Conservation (phyloP, 1,139 yeast species). For the Kluyveromyces marxianus region DNA sequence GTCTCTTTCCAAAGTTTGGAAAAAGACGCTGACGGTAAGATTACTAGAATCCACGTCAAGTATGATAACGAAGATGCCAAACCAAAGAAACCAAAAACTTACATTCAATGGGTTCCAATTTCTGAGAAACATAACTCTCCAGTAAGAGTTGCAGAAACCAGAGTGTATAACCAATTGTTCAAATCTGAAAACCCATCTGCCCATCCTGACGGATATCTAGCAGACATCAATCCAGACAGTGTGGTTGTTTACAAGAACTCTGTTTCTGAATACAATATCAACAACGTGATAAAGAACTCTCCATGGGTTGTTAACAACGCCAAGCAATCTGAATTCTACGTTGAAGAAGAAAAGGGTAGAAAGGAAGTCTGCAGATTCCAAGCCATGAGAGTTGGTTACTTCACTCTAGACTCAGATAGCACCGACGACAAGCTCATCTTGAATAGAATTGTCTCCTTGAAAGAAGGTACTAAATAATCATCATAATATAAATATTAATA, state of each 20-base stretch:
- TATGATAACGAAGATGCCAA: conserved; percentile 61
- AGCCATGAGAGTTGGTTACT: conserved; percentile 94
- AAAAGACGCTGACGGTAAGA: conserved; percentile 47
- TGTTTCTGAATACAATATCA: conserved; percentile 71
- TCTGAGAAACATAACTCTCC: conserved; percentile 54
- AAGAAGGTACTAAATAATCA: conserved; percentile 41
- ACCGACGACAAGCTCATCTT: conserved; percentile 53
- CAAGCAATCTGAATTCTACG: conserved; percentile 53
- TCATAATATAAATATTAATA: too few relatives aligned
- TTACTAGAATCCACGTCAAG: conserved; percentile 65
- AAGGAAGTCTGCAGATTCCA: conserved; percentile 95
- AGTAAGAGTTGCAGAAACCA: conserved; percentile 59
- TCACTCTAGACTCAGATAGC: conserved; percentile 82
- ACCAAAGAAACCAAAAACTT: conserved; percentile 79
- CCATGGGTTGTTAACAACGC: conserved; percentile 72
- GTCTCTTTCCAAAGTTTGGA: conserved; percentile 66
- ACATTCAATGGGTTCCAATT: conserved; percentile 92
- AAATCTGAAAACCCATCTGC: conserved; percentile 85
- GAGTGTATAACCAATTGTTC: conserved; percentile 84
- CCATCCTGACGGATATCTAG: conserved; percentile 80
- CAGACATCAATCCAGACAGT: conserved; percentile 73
- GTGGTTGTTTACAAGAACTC: conserved; percentile 63
- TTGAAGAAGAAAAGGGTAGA: conserved; percentile 50
- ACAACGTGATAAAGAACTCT: conserved; percentile 56
- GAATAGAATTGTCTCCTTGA: conserved; percentile 84